Conservation (phyloP, 2,329 filamentous ascomycete species). For the Pseudogymnoascus sp. region DNA sequence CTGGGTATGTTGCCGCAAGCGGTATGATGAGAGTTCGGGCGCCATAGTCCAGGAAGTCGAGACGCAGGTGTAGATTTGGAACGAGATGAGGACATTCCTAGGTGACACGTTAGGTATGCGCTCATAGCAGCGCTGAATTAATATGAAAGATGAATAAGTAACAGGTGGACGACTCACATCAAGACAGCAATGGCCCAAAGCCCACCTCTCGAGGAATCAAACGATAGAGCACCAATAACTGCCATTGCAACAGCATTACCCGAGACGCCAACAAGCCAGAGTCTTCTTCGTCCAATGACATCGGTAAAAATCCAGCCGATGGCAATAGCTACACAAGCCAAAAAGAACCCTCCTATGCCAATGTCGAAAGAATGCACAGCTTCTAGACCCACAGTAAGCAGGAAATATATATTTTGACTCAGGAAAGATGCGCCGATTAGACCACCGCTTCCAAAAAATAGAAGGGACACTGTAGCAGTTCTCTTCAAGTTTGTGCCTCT, state of each 20-base stretch:
- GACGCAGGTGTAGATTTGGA: slow-evolving; percentile 15
- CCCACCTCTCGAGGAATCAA: slow-evolving; percentile 9
- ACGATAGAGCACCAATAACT: slow-evolving; percentile 15
- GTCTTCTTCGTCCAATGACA: slow-evolving; percentile 28
- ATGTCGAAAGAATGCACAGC: slow-evolving; percentile 17
- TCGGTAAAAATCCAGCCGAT: slow-evolving; percentile 15
- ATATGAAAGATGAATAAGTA: background rate
- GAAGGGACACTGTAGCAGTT: slow-evolving; percentile 30
- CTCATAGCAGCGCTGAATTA: background rate
- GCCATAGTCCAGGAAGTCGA: slow-evolving; percentile 16
- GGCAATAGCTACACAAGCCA: slow-evolving; percentile 16
- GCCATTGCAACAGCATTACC: slow-evolving; percentile 15
- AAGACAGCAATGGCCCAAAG: slow-evolving; percentile 17
- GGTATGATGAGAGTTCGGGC: slow-evolving; percentile 17
- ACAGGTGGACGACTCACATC: slow-evolving; percentile 9
- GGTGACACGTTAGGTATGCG: background rate
- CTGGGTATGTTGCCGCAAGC: slow-evolving; percentile 17
- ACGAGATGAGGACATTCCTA: slow-evolving; percentile 19
- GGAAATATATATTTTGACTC: slow-evolving; percentile 18
- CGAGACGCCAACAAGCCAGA: slow-evolving; percentile 24
- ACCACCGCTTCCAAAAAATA: slow-evolving; percentile 22
- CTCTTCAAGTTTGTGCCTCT: slow-evolving; percentile 27
- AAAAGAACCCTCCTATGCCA: slow-evolving; percentile 16
- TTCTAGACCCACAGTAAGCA: slow-evolving; percentile 16
- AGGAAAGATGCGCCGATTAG: slow-evolving; percentile 16